Evolutionary conservation across 192 early-diverging fungal species (phyloP), one percentile per base, ranked within the genome.

Genomic region (Coemansia sp.): DNA sequence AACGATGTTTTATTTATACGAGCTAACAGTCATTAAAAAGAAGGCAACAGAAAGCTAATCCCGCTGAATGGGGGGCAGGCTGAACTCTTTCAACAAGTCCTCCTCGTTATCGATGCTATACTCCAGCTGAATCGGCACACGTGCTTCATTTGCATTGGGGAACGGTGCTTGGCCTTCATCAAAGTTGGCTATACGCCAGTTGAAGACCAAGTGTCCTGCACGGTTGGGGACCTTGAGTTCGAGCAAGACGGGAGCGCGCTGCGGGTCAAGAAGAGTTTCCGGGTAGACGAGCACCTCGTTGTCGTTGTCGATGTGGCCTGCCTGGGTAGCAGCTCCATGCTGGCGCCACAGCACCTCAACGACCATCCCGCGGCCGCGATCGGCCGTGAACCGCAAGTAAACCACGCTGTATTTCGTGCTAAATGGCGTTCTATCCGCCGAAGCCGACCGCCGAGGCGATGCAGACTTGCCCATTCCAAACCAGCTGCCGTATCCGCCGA

Each of bases 91-190:
- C 12, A 78, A 20, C 68, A 83, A 58, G 21, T 68, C 63, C 33
- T 83, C 81, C 36, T 78, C 81, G 14, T 64, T 18, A 39, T 83
- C 81, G 52, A 83, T 64, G 33, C 76, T 78, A 64, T 83, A 83
- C 36, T 78, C 76, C 9, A 83, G 76, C 48, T 64, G 60, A 18
- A 78, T 77, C 24, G 81, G 81, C 24, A 83, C 66, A 24, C 74
- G 66, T 8, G 81, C 75, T 33, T 78, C 81, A n/a, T 83, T 68
- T 4, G 68, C 64, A 18, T 45, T 53, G 7, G 81, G 81, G 56
- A 78, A 83, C 23, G 81, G 81, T 12, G 81, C 81, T 55, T 72
- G 76, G n/a, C 81, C 76, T 69, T 83, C 81, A 66, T 83, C 81
- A 63, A 83, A 72, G 63, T 70, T 83, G 14, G 81, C 76, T 41